Percentiles rank a stretch among this genome's conserved stretches.
phyloP scores from a whole-genome alignment of 1,284 basidiomycete species.

The Trichosporon ovoides region DNA sequence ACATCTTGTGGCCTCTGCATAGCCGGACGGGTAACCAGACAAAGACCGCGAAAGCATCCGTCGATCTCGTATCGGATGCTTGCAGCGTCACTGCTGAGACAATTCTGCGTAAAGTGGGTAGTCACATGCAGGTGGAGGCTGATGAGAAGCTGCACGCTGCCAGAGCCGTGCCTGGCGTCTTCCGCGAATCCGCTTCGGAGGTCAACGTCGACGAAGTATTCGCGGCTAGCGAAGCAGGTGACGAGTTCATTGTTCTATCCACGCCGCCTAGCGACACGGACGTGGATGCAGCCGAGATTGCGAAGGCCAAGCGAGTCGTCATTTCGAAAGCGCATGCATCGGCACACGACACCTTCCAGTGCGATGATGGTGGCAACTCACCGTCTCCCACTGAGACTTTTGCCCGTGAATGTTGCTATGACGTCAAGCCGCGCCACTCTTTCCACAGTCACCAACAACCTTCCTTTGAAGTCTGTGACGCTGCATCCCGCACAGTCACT shows the following conservation, averaged over 20 bases:
- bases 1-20: background rate
- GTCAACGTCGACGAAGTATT: background rate
- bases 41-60: background rate
- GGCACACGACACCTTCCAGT: background rate
- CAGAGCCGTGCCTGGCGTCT: background rate
- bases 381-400: background rate
- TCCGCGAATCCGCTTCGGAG: background rate
- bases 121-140: background rate
- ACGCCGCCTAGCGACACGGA: background rate
- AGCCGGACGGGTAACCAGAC: background rate
- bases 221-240: background rate
- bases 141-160: background rate
- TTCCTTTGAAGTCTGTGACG: background rate
- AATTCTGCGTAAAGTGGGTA: slow-evolving; percentile 2
- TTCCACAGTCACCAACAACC: background rate
- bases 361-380: background rate
- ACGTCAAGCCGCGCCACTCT: slow-evolving; percentile 1
- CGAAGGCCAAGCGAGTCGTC: background rate
- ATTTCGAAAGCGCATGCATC: background rate
- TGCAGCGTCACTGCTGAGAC: background rate
- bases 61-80: background rate
- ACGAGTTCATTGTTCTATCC: background rate
- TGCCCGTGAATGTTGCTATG: background rate
- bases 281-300: background rate
- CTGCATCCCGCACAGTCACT: background rate